Base-by-base conservation (phyloP, 768 basidiomycete species). In the Trametes meyenii region DNA sequence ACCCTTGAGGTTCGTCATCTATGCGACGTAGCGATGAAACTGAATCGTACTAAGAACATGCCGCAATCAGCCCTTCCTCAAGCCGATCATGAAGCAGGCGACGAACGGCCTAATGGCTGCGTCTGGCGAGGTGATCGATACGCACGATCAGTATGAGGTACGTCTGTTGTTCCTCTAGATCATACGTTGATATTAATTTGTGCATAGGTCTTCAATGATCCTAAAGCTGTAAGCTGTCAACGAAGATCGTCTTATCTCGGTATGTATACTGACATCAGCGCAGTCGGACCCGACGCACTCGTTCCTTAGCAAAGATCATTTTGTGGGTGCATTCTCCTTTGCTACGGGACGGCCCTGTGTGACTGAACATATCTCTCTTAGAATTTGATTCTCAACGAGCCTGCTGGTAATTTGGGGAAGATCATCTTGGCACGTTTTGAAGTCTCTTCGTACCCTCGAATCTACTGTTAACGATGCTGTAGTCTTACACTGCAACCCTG, bases 251-350 rank as follows among this genome's bases (percentile, higher is more conserved):
- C 1, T 21, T 21, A 5, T 48, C 16, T 21, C 46, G 12, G 16
- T 24, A 21, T 5, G 10, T 24, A n/a, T 29, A 19, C 46, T 56
- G 12, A 55, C 14, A 21, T 5, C 14, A 26, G 4, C 21, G 46
- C 66, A 91, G 86, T 89, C 87, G 36, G 92, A 95, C 70, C 92
- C 92, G 3, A 95, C 92, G 2, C 92, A 94, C 71, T 93, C 90
- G 3, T 91, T 92, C 79, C 73, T 94, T 73, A 92, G 89, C 71
- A 94, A 94, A 76, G 92, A 94, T 70, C 91, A 94, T 68, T 93
- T 93, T 66, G 90, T 90, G 65, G 68, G 87, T 80, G 12, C 13
- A n/a, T 35, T 48, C 29, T 16, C 17, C 1, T n/a, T n/a, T n/a
- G n/a, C n/a, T n/a, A n/a, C n/a, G n/a, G n/a, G n/a, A n/a, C n/a